Evolutionary conservation across 2,329 filamentous ascomycete genomes (phyloP), one percentile per base, ranked within the genome.

Genomic region (Sarocladium oryzae): DNA sequence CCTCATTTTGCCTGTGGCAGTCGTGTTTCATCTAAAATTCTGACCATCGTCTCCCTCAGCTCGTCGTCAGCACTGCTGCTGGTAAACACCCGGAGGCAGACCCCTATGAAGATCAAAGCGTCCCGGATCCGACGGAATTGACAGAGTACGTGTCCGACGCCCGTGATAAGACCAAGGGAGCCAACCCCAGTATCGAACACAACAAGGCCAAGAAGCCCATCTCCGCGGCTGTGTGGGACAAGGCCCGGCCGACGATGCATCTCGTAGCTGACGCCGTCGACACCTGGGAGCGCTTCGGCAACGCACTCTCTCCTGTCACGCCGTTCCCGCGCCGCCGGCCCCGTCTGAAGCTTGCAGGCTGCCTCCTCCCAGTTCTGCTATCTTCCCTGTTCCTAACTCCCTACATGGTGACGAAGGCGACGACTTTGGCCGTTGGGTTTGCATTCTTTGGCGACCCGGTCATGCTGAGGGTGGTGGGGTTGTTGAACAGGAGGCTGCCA

Each of bases 161-260:
- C 4, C 70, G 68, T 53, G 66, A 71, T 3, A 65, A 66, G 20
- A 68, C 71, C 0, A 56, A 58, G 0, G 85, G 84, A 1, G 69
- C 67, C 0, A 70, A 75, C 7, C 68, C 78, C 0, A 54, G 51
- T 0, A 20, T 20, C 8, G 54, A 59, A 10, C 61, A 88, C 52
- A 86, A 92, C 66, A 88, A 89, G 66, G 88, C 88, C 4, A 90
- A 89, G 63, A 78, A 86, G 24, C 88, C 88, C 0, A 84, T 92
- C 68, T 85, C 88, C 55, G 81, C 81, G 4, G 82, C 83, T 0
- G 86, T 93, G 60, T 91, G 88, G 86, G 79, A 77, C 10, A 84
- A 86, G 64, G 88, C 88, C 66, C 74, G 86, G 36, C 85, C 86
- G 0, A 67, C 85, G 8, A 92, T 93, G 87, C 76, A 75, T 51